These are phyloP conservation scores for Tilletia walkeri DNA, from an alignment of 1,284 basidiomycete genomes.

Conservation along the genomic window DNA sequence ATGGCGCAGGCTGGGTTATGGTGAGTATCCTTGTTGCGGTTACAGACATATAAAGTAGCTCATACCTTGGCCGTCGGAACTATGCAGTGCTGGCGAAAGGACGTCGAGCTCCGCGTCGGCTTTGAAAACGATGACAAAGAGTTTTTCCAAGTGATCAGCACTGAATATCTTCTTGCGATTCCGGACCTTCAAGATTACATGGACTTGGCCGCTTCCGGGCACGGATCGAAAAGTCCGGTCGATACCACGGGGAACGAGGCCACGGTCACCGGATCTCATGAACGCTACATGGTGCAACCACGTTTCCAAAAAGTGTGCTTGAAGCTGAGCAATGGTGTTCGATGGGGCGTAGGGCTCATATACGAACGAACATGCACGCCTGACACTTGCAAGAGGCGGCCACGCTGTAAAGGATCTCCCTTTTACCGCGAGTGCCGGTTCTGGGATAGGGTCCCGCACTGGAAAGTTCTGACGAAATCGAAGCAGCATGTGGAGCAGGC, in stretches of 20 bases:
- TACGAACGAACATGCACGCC: constrained; percentile 80
- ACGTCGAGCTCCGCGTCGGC: constrained; percentile 72
- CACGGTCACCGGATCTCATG: constrained; percentile 17
- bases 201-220: constrained; percentile 60
- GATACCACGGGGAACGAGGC: not conserved
- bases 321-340: constrained; percentile 80
- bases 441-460: constrained; percentile 80
- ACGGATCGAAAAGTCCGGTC: constrained; percentile 19
- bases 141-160: constrained; percentile 77
- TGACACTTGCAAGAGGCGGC: constrained; percentile 62
- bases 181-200: constrained; percentile 58
- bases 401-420: constrained; percentile 64
- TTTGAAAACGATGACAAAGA: constrained; percentile 74
- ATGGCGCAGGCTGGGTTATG: constrained; percentile 79
- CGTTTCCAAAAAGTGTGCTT: constrained; percentile 46
- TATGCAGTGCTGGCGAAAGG: constrained; percentile 72
- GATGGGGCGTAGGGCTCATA: constrained; percentile 81
- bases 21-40: not conserved
- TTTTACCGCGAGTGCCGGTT: constrained; percentile 77
- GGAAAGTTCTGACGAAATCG: constrained; percentile 70
- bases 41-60: not conserved
- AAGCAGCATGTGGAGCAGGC: constrained; percentile 57
- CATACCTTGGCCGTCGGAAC: no score
- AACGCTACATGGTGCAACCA: constrained; percentile 43
- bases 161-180: constrained; percentile 60